Conservation (phyloP, 1,284 basidiomycete genomes). For the Malassezia cuniculi region DNA sequence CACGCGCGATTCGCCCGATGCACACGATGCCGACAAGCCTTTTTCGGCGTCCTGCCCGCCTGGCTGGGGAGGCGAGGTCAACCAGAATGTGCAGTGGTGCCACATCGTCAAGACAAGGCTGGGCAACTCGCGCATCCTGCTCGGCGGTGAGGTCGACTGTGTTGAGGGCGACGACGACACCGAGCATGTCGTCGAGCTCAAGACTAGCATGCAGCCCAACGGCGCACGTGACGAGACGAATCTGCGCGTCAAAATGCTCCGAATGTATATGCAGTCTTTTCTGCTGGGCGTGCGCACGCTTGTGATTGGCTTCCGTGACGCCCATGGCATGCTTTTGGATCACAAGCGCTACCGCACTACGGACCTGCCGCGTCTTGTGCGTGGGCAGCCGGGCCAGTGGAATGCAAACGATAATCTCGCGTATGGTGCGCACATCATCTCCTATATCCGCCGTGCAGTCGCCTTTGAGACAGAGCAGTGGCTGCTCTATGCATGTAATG, state of each 20-base stretch:
- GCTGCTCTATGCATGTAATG: neutral
- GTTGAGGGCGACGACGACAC: conserved; percentile 46
- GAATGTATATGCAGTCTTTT: conserved; percentile 63
- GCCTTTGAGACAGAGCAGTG: conserved; percentile 5
- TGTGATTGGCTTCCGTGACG: conserved; percentile 79
- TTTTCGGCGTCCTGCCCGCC: conserved; percentile 4
- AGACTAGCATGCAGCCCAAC: conserved; percentile 72
- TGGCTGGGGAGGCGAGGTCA: conserved; percentile 68
- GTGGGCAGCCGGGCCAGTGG: conserved; percentile 58
- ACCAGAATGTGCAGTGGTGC: conserved; percentile 94
- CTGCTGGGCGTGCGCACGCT: conserved; percentile 71
- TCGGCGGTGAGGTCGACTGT: conserved; percentile 93
- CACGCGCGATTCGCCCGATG: conserved; percentile 48
- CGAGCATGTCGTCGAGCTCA: conserved; percentile 65
- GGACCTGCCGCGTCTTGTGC: conserved; percentile 41
- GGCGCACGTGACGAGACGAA: conserved; percentile 58
- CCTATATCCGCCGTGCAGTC: conserved; percentile 49
- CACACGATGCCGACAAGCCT: neutral
- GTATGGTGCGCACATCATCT: conserved; percentile 59
- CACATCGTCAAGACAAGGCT: conserved; percentile 79
- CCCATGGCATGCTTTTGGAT: conserved; percentile 50
- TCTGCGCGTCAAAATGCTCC: conserved; percentile 65
- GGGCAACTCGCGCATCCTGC: conserved; percentile 62
- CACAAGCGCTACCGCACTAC: conserved; percentile 43
- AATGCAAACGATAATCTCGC: conserved; percentile 61